Evolutionary conservation across 129 eudicot species (phyloP).

Genomic region (Calendula officinalis): DNA sequence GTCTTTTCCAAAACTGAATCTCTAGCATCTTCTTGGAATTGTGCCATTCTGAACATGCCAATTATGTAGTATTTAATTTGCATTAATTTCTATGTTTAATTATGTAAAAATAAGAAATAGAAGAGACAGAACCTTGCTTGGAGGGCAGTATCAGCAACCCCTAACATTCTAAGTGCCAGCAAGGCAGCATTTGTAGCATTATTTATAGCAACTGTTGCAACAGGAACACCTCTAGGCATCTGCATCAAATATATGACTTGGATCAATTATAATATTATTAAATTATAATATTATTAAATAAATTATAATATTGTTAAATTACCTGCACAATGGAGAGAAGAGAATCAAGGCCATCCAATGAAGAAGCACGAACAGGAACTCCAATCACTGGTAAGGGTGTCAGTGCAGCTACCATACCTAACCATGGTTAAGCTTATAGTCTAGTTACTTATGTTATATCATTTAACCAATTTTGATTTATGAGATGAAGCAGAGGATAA

Average conservation of each 20-base stretch:
- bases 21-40: constrained; percentile 78
- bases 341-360: constrained; percentile 92
- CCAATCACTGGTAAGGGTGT: constrained; percentile 98
- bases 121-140: constrained; percentile 58
- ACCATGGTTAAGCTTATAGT: neutral
- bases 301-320: neutral
- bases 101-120: neutral
- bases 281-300: constrained; percentile 12
- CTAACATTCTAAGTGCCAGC: constrained; percentile 81
- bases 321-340: constrained; percentile 97
- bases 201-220: constrained; percentile 94
- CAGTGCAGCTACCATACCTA: constrained; percentile 98
- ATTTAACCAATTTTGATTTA: neutral
- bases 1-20: constrained; percentile 68
- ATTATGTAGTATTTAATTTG: neutral
- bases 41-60: constrained; percentile 60
- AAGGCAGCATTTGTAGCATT: constrained; percentile 95
- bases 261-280: neutral
- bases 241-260: constrained; percentile 24
- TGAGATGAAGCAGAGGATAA: neutral
- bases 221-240: constrained; percentile 99
- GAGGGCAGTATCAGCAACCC: constrained; percentile 55
- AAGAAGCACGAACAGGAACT: constrained; percentile 91
- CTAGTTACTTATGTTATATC: neutral
- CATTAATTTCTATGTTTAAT: neutral